These are phyloP conservation scores for Phlebiopsis flavidoalba DNA, from an alignment of 768 basidiomycete genomes.

Conservation along the genomic window DNA sequence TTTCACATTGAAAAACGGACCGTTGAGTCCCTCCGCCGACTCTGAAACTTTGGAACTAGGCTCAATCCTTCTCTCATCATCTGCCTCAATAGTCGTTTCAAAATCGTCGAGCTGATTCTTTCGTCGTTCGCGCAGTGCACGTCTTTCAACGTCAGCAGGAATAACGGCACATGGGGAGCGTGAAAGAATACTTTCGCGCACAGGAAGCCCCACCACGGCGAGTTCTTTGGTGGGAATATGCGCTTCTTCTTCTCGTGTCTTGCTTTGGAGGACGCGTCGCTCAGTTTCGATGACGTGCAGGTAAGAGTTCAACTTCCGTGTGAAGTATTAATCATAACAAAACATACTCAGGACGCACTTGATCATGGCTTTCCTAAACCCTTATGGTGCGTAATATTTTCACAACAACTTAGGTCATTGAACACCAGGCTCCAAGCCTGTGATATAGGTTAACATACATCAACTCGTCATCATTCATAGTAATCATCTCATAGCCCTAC, in stretches of 20 bases:
- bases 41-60: no score
- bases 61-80: no score
- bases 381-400: conserved; percentile 55
- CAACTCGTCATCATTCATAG: conserved; percentile 77
- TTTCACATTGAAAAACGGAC: no score
- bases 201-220: conserved; percentile 3
- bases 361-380: conserved; percentile 78
- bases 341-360: conserved; percentile 33
- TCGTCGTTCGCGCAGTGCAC: no score
- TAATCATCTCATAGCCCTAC: conserved; percentile 79
- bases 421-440: no score
- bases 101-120: no score
- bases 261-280: conserved; percentile 87
- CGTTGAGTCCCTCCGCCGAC: no score
- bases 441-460: conserved; percentile 72
- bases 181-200: neutral
- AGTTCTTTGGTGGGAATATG: conserved; percentile 61
- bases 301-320: conserved; percentile 28
- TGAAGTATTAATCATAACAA: neutral
- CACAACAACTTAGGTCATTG: neutral
- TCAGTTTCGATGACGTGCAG: conserved; percentile 85
- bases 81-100: no score
- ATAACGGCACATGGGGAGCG: neutral
- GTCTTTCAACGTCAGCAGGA: neutral
- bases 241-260: conserved; percentile 70